Base-by-base conservation (phyloP, 2,329 filamentous ascomycete species). In the Sclerotinia trifoliorum region DNA sequence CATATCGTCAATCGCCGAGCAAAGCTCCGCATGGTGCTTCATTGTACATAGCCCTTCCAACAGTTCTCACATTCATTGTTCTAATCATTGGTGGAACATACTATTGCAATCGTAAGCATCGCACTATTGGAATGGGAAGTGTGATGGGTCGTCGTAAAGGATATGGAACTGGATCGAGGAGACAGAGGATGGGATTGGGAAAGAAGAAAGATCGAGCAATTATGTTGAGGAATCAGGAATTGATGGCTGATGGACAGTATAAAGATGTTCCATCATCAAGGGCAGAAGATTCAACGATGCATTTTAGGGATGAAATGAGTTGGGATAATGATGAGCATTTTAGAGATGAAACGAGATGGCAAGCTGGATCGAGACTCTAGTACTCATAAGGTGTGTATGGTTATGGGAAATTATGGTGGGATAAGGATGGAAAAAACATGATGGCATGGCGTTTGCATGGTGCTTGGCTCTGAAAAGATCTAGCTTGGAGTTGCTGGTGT, bases 11-110 rank as follows among this genome's bases (percentile, higher is more conserved):
- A 65, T 62, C 69, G 4, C 66, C 66, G 10, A 62, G 72, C 15
- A 56, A 68, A 65, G 67, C 67, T 26, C 75, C 75, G 1, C 66
- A 67, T 21, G 73, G 75, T n/a, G 66, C 71, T 52, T 67, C 71
- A 11, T 69, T 77, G 21, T 77, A 75, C 44, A 76, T 77, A 51
- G 76, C 73, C 1, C 72, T 77, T 11, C 76, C 76, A 24, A 68
- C 68, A 5, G 71, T 75, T 5, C 71, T 77, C 29, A 75, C 68
- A 2, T 74, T 76, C 49, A 70, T 76, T 26, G 8, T 73, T 6
- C 51, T 76, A 21, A 73, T 71, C 21, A 49, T 76, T n/a, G 55
- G 67, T 5, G 75, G 75, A 1, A 72, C 70, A 1, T 75, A 57
- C 56, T 70, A 71, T 55, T 68, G 71, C 44, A 76, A 77, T 60